phyloP scores from a whole-genome alignment of 2,329 filamentous ascomycete species.

The Hymenoscyphus linearis region DNA sequence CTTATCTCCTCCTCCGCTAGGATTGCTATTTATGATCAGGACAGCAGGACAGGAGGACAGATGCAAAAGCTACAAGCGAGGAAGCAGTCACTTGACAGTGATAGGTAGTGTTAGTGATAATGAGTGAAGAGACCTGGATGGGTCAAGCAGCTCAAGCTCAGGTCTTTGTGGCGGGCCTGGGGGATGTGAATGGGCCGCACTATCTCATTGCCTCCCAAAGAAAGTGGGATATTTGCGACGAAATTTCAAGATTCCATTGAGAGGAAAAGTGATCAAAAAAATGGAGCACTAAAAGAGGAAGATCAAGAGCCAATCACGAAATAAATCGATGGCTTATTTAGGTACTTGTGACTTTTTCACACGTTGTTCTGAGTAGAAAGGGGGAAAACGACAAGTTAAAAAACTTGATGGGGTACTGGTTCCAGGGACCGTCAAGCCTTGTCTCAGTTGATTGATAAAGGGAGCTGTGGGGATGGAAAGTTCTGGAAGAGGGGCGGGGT shows the following conservation, averaged over 20 bases:
- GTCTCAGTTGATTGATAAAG: conserved; percentile 3
- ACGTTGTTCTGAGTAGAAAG: not conserved
- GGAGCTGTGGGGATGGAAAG: conserved; percentile 13
- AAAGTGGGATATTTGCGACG: not conserved
- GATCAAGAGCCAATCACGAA: not conserved
- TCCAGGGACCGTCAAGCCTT: conserved; percentile 15
- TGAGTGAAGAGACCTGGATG: not conserved
- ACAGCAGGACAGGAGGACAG: too few species aligned
- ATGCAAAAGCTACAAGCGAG: too few species aligned
- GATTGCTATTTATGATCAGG: too few species aligned
- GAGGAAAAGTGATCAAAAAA: not conserved
- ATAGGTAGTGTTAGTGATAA: not conserved
- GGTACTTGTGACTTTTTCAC: not conserved
- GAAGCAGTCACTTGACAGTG: not conserved
- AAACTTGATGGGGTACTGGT: not conserved
- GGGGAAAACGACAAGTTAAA: not conserved
- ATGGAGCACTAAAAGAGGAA: not conserved
- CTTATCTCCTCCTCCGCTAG: too few species aligned
- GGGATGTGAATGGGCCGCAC: too few species aligned
- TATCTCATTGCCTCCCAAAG: not conserved
- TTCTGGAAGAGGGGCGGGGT: conserved; percentile 14
- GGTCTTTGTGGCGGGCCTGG: conserved; percentile 7
- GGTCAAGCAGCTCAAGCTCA: too few species aligned
- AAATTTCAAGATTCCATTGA: too few species aligned
- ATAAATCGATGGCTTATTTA: not conserved